Evolutionary conservation across 1,139 yeast genomes (phyloP).

Genomic region (Diutina catenulata): DNA sequence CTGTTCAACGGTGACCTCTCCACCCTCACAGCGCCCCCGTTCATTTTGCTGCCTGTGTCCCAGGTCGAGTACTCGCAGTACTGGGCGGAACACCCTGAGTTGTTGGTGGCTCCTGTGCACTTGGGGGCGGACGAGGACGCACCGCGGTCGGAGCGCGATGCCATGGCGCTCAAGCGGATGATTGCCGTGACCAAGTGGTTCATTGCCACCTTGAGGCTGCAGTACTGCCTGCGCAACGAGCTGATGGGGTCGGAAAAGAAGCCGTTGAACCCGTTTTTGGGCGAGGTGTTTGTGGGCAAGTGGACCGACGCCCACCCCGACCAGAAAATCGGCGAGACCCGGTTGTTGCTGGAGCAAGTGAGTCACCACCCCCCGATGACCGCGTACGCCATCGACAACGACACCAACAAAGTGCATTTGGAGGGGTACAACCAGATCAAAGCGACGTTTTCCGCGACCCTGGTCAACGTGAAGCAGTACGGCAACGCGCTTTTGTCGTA

Average conservation of each 20-base stretch:
- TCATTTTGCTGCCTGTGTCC: slow-evolving; percentile 84
- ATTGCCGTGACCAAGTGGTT: slow-evolving; percentile 85
- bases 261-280: slow-evolving; percentile 89
- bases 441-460: slow-evolving; percentile 70
- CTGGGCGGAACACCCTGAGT: slow-evolving; percentile 85
- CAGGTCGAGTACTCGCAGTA: slow-evolving; percentile 85
- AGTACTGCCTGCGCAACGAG: slow-evolving; percentile 87
- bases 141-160: slow-evolving; percentile 26
- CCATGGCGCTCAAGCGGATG: slow-evolving; percentile 47
- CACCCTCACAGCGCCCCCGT: slow-evolving; percentile 95
- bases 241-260: slow-evolving; percentile 88
- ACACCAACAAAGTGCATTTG: slow-evolving; percentile 50
- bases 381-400: slow-evolving; percentile 71
- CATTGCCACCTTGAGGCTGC: slow-evolving; percentile 81
- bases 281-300: slow-evolving; percentile 83
- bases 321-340: slow-evolving; percentile 49
- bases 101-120: slow-evolving; percentile 59
- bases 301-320: slow-evolving; percentile 49
- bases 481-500: slow-evolving; percentile 78
- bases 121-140: slow-evolving; percentile 24
- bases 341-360: slow-evolving; percentile 79
- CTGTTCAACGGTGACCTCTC: slow-evolving; percentile 92
- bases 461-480: slow-evolving; percentile 75
- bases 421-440: slow-evolving; percentile 87
- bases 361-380: slow-evolving; percentile 95